Evolutionary conservation across 1,139 yeast species (phyloP), one percentile per base, ranked within the genome.

Genomic region (Nakaseomyces sp.): DNA sequence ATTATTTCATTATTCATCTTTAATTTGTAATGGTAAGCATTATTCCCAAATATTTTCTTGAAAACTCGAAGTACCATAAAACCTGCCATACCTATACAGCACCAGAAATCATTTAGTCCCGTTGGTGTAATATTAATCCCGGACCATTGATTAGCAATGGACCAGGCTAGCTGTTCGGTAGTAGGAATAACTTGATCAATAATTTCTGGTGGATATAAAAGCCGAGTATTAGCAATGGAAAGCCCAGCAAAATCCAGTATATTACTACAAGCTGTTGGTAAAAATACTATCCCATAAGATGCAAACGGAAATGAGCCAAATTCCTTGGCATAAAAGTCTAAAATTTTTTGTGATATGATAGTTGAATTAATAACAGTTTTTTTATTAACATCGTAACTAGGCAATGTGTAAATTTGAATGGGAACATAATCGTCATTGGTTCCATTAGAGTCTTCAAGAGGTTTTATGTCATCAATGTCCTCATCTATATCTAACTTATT

Each of bases 231-330:
- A 29, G 83, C 69, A 2, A 89, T 64, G 0, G 93, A 74, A 47
- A 91, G 64, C 0, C 96, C 95, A 0, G 95, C 93, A 67, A 79
- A 83, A 4, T 79, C 76, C 56, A 79, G 76, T 31, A 74, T 73
- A 13, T 72, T 66, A 4, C 71, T 61, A 1, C 75, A 70, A 26
- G 76, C 56, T 31, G 81, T 83, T 17, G 77, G 73, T 5, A 89
- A 81, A 61, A 91, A 88, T 4, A 83, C 80, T 36, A 91, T 59
- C 0, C 89, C 76, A 58, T 81, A 87, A 19, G 91, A 79, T 19
- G 89, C 77, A 57, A 86, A 91, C 0, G 98, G 98, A 54, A 79
- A 93, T 0, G 96, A 85, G 3, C 97, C 96, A 64, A 82, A 91
- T 51, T 89, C 96, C 52, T 82, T 79, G 47, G 89, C 81, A 54